Conservation (phyloP, 1,284 basidiomycete genomes). For the Pseudozyma sp. region DNA sequence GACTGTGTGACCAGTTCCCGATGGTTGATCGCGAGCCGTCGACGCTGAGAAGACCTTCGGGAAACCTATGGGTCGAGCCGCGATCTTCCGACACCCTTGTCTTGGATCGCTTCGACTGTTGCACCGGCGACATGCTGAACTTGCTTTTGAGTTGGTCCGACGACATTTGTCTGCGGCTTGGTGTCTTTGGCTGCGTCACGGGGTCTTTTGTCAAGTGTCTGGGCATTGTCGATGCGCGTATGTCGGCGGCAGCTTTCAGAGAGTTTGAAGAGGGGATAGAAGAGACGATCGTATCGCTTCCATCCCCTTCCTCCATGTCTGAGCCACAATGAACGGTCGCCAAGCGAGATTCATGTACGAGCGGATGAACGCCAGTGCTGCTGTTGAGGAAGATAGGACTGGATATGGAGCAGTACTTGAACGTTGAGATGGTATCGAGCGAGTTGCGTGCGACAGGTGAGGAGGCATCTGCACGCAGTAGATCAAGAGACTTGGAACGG, state of each 20-base stretch:
- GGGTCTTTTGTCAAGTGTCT: conserved; percentile 5
- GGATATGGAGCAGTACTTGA: conserved; percentile 29
- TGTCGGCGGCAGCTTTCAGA: not conserved
- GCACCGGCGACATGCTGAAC: conserved; percentile 50
- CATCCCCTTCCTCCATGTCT: not conserved
- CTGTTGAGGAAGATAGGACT: conserved; percentile 40
- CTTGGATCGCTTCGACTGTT: conserved; percentile 35
- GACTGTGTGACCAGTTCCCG: conserved; percentile 33
- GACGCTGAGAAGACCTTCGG: conserved; percentile 16
- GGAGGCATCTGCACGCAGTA: conserved; percentile 19
- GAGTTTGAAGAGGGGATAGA: not conserved
- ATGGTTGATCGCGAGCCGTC: conserved; percentile 23
- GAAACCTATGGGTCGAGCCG: not conserved
- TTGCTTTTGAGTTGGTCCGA: conserved; percentile 39
- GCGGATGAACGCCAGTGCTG: conserved; percentile 26
- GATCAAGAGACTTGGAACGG: conserved; percentile 33
- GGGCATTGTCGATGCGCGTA: conserved; percentile 12
- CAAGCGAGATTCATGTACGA: conserved; percentile 1
- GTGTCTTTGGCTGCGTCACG: conserved; percentile 18
- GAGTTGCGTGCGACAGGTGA: conserved; percentile 18
- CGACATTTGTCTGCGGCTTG: conserved; percentile 12
- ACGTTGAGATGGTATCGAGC: conserved; percentile 22
- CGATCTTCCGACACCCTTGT: conserved; percentile 21
- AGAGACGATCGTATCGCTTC: not conserved
- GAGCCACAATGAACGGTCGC: not conserved